phyloP scores from a whole-genome alignment of 2,329 filamentous ascomycete species.

The Xylariomycetidae sp. region DNA sequence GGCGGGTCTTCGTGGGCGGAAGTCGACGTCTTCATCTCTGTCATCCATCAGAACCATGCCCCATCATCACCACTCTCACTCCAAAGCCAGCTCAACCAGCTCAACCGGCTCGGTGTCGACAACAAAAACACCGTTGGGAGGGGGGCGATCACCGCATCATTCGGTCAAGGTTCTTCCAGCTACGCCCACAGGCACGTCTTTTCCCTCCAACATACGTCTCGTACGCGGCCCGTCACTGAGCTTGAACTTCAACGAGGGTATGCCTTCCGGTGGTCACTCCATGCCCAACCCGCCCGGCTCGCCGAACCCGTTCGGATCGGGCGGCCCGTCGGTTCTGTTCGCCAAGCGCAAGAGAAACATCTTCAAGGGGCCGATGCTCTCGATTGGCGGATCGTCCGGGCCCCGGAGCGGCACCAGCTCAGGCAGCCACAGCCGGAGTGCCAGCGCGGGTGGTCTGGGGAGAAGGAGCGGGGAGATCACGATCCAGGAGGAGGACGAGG shows the following conservation, averaged over 20 bases:
- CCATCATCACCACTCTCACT: constrained; percentile 80
- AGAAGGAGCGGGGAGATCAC: constrained; percentile 69
- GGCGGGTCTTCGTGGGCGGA: constrained; percentile 78
- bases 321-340: constrained; percentile 58
- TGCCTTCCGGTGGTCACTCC: constrained; percentile 37
- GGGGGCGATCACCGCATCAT: constrained; percentile 73
- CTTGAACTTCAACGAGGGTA: constrained; percentile 54
- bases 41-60: constrained; percentile 87
- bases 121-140: constrained; percentile 59
- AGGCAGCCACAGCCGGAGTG: constrained; percentile 45
- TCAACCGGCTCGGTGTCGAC: constrained; percentile 71
- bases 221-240: constrained; percentile 59
- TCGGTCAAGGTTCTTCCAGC: constrained; percentile 94
- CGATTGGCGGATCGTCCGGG: constrained; percentile 39
- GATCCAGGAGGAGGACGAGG: constrained; percentile 63
- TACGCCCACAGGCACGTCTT: constrained; percentile 69
- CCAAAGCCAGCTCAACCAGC: constrained; percentile 90
- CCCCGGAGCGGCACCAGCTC: constrained; percentile 27
- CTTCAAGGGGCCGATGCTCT: constrained; percentile 74
- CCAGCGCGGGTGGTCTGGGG: constrained; percentile 59
- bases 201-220: constrained; percentile 82
- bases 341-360: constrained; percentile 76
- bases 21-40: constrained; percentile 92
- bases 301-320: constrained; percentile 55
- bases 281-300: constrained; percentile 42